Conservation (phyloP, 192 early-diverging fungal genomes). For the Backusella mclennaniae region DNA sequence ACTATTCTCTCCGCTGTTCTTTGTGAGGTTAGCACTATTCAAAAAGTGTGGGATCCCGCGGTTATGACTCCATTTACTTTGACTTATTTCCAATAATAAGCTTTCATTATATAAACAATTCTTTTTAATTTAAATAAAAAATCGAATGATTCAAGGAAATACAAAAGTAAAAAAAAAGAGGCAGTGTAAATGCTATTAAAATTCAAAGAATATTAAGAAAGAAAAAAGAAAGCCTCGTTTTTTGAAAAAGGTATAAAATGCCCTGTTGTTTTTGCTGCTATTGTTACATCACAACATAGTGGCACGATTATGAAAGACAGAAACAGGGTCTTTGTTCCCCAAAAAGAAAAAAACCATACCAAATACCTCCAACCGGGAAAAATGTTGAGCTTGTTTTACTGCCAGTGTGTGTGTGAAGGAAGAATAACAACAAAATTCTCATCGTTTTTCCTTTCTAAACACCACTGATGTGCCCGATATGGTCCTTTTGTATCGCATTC, state of each 20-base stretch:
- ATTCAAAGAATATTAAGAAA: background rate
- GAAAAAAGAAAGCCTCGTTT: background rate
- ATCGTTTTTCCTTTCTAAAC: background rate
- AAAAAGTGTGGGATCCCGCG: slow-evolving; percentile 14
- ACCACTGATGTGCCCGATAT: background rate
- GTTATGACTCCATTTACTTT: background rate
- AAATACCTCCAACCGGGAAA: background rate
- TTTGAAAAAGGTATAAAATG: background rate
- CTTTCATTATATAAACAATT: background rate
- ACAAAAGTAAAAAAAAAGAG: background rate
- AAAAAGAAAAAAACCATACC: background rate
- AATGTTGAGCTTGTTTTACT: background rate
- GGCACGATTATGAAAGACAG: background rate
- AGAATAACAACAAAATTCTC: background rate
- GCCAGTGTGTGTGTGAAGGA: background rate
- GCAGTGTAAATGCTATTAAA: background rate
- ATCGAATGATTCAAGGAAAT: background rate
- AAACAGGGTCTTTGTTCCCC: background rate
- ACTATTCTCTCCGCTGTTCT: background rate
- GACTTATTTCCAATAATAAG: background rate
- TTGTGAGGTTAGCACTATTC: slow-evolving; percentile 9
- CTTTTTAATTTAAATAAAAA: background rate
- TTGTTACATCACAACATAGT: background rate
- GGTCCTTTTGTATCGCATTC: background rate
- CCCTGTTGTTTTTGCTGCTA: background rate